phyloP scores from a whole-genome alignment of 1,284 basidiomycete genomes.

The Trichosporon sp. region DNA sequence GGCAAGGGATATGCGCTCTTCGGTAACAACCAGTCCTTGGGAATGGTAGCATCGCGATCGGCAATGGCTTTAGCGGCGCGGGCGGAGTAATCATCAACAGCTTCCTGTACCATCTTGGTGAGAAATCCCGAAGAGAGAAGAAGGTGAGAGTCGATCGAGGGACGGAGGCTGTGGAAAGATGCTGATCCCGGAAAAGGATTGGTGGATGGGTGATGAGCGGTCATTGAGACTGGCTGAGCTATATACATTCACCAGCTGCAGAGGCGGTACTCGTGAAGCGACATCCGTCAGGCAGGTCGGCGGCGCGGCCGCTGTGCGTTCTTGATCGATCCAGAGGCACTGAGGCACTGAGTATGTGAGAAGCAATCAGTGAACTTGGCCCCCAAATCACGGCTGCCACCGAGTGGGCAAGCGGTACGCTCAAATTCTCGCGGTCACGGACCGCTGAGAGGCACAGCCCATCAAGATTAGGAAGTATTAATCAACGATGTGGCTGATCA shows the following conservation, averaged over 20 bases:
- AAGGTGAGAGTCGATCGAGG: background rate
- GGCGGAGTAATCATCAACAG: background rate
- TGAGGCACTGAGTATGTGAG: background rate
- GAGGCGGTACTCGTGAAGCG: background rate
- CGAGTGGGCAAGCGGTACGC: background rate
- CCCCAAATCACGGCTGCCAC: background rate
- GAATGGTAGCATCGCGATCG: slow-evolving; percentile 15
- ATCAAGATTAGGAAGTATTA: background rate
- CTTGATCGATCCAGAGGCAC: background rate
- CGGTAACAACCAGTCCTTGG: slow-evolving; percentile 10
- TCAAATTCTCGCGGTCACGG: background rate
- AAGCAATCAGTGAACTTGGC: background rate
- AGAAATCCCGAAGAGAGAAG: background rate
- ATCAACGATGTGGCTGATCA: background rate
- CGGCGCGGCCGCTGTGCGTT: background rate
- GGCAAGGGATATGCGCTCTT: background rate
- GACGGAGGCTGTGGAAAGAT: background rate
- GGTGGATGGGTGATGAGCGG: background rate
- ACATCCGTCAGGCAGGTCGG: background rate
- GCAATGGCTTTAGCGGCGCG: background rate
- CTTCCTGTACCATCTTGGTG: background rate
- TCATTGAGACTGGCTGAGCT: background rate
- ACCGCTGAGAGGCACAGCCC: background rate
- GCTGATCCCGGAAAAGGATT: background rate
- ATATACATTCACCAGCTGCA: background rate